These are phyloP conservation scores for Phialocephala sp. DNA, from an alignment of 2,329 filamentous ascomycete genomes.

Conservation along the genomic window DNA sequence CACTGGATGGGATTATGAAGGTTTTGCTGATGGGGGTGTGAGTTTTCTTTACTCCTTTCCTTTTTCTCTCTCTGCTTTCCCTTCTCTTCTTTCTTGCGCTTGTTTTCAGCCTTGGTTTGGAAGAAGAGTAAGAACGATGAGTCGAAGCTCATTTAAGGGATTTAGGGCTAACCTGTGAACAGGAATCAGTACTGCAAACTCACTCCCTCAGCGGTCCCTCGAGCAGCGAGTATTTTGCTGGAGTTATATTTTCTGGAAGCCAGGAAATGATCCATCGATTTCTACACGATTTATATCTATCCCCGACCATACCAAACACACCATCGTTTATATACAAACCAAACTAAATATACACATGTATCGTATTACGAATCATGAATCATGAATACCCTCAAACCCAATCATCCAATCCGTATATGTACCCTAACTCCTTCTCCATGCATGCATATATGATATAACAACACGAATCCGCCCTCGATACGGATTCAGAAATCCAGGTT, in stretches of 20 bases:
- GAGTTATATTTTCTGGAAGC: conserved; percentile 42
- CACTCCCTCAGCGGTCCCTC: conserved; percentile 33
- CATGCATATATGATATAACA: neutral
- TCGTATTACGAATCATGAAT: conserved; percentile 2
- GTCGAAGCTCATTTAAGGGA: neutral
- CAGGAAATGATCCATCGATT: conserved; percentile 5
- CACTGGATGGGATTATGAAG: conserved; percentile 40
- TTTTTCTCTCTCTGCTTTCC: neutral
- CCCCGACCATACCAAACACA: neutral
- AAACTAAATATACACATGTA: neutral
- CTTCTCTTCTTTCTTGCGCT: neutral
- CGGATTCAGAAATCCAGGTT: neutral
- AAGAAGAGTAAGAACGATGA: neutral
- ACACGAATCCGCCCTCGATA: neutral
- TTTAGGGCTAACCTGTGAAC: conserved; percentile 12
- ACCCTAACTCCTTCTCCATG: too few species aligned
- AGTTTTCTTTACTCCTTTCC: conserved; percentile 22
- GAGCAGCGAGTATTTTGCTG: conserved; percentile 36
- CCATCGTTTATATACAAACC: neutral
- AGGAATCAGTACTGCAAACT: conserved; percentile 42
- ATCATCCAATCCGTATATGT: too few species aligned
- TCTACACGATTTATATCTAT: too few species aligned
- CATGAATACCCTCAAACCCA: neutral
- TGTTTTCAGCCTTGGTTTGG: neutral
- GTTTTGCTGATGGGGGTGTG: conserved; percentile 41